These are phyloP conservation scores for Rhododendron simsii DNA, from an alignment of 148 eudicot species.

Conservation along the genomic window DNA sequence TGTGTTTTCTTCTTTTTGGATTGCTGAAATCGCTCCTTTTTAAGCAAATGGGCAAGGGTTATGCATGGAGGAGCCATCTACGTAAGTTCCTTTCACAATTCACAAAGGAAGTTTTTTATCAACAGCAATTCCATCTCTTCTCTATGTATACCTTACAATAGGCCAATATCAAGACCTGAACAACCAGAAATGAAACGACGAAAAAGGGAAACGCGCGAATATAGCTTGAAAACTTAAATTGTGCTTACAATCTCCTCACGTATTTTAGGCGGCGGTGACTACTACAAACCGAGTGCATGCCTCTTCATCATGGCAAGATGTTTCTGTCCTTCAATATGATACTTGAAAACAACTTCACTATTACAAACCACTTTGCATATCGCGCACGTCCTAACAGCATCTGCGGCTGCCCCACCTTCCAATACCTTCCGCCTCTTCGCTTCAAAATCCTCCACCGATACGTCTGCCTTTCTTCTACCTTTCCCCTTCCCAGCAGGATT, in stretches of 20 bases:
- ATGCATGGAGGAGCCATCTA: neutral
- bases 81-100: neutral
- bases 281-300: neutral
- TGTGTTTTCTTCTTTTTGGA: no score
- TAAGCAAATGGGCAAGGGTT: neutral
- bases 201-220: neutral
- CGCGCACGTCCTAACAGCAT: slow-evolving; percentile 31
- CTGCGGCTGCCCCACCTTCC: slow-evolving; percentile 40
- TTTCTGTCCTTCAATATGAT: slow-evolving; percentile 52
- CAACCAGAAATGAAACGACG: neutral
- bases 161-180: neutral
- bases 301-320: slow-evolving; percentile 41
- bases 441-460: slow-evolving; percentile 29
- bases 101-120: neutral
- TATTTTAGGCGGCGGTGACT: neutral
- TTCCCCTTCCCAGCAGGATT: slow-evolving; percentile 22
- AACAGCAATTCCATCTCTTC: neutral
- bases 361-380: slow-evolving; percentile 56
- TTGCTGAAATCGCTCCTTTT: no score
- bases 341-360: slow-evolving; percentile 40
- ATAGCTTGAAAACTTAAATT: neutral
- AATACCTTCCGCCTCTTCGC: slow-evolving; percentile 41
- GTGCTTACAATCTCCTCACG: neutral
- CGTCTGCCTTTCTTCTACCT: slow-evolving; percentile 25
- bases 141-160: neutral